Evolutionary conservation across 805 yeast species (phyloP).

Genomic region (Isabelozyma rhagii): DNA sequence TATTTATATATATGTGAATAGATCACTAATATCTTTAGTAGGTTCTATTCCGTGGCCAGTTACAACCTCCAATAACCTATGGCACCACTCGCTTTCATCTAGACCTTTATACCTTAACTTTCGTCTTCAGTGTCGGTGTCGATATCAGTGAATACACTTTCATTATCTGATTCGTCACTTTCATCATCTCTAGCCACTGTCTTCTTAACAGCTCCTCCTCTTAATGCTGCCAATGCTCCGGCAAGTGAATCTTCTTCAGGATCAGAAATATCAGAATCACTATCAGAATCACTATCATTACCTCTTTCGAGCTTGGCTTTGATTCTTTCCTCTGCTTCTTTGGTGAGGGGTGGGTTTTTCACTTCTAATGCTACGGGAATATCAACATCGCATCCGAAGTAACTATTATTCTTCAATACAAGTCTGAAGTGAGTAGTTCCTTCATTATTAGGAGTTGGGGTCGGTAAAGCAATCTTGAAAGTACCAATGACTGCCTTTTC

Average conservation of each 20-base stretch:
- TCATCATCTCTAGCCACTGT: conserved; percentile 16
- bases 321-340: conserved; percentile 8
- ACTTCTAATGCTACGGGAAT: conserved; percentile 72
- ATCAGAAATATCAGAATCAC: conserved; percentile 58
- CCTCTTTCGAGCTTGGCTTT: conserved; percentile 26
- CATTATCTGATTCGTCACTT: conserved; percentile 33
- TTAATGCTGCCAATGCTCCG: conserved; percentile 67
- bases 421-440: conserved; percentile 72
- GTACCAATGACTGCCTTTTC: conserved; percentile 56
- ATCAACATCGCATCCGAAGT: conserved; percentile 79
- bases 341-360: conserved; percentile 38
- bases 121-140: conserved; percentile 46
- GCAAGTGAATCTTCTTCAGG: conserved; percentile 75
- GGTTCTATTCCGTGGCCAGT: not conserved
- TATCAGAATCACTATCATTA: conserved; percentile 36
- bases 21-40: not conserved
- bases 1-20: not conserved
- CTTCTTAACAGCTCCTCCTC: conserved; percentile 57
- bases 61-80: too few species aligned
- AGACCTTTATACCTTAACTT: conserved; percentile 14
- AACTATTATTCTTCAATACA: conserved; percentile 66
- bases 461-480: conserved; percentile 67
- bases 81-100: too few species aligned
- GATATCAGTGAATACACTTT: conserved; percentile 42
- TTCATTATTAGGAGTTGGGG: conserved; percentile 72